These are phyloP conservation scores for Chenopodium suecicum DNA, from an alignment of 148 eudicot genomes.

Conservation along the genomic window DNA sequence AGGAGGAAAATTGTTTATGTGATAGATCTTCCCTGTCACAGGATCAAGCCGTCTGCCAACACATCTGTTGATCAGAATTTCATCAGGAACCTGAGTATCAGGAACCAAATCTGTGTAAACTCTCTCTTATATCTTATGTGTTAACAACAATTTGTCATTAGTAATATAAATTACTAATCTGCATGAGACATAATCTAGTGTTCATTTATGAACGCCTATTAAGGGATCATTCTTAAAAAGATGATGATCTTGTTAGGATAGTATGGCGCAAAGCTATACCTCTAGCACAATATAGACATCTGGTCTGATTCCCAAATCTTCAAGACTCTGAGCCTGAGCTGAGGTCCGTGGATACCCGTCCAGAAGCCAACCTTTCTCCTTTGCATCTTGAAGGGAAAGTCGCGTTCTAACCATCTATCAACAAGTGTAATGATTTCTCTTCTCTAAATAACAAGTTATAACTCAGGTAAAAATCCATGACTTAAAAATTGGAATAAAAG, in stretches of 20 bases:
- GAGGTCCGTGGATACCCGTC: constrained; percentile 90
- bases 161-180: neutral
- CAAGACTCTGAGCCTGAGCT: constrained; percentile 82
- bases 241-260: neutral
- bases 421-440: constrained; percentile 3
- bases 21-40: constrained; percentile 85
- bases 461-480: neutral
- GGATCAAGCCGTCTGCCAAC: constrained; percentile 96
- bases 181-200: neutral
- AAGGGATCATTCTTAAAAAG: neutral
- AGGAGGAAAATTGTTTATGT: constrained; percentile 72
- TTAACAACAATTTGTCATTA: neutral
- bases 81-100: constrained; percentile 86
- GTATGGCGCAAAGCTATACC: constrained; percentile 33
- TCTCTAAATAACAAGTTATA: neutral
- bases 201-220: neutral
- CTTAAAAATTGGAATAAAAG: constrained; percentile 2
- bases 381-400: constrained; percentile 70
- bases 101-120: constrained; percentile 29
- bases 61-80: constrained; percentile 84
- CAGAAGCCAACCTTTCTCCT: constrained; percentile 95
- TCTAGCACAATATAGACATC: constrained; percentile 78
- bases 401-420: constrained; percentile 79
- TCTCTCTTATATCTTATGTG: neutral
- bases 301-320: constrained; percentile 71